A percentile compares a stretch with the other conserved stretches of the same genome.
These are phyloP conservation scores for Populus deltoides DNA, from an alignment of 345 rosid species.

Conservation along the genomic window DNA sequence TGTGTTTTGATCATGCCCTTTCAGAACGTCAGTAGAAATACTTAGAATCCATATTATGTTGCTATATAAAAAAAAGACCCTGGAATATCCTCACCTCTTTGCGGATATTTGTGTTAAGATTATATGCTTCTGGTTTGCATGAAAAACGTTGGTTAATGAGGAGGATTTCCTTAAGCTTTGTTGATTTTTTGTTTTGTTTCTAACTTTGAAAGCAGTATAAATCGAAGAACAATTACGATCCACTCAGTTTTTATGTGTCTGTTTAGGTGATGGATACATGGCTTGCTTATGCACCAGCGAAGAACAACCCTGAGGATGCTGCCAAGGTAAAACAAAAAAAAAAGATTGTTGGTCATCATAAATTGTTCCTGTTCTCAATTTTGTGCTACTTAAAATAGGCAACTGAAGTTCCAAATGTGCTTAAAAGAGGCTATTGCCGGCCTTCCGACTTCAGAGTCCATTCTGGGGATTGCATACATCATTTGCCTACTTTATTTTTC, in stretches of 20 bases:
- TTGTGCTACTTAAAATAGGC: background rate
- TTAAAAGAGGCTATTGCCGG: background rate
- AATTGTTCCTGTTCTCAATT: background rate
- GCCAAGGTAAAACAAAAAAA: slow-evolving; percentile 54
- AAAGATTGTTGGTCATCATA: background rate
- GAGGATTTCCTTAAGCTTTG: background rate
- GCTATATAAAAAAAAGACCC: background rate
- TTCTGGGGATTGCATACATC: background rate
- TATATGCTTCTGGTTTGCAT: background rate
- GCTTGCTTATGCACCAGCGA: slow-evolving; percentile 94
- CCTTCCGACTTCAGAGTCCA: background rate
- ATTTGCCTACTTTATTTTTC: background rate
- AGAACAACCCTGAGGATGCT: slow-evolving; percentile 93
- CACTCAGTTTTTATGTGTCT: background rate
- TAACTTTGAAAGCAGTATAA: too few species aligned
- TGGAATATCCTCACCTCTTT: background rate
- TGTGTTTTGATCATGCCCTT: background rate
- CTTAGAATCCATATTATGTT: background rate
- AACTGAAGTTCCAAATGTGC: background rate
- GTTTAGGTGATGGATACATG: slow-evolving; percentile 75
- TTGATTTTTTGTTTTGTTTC: background rate
- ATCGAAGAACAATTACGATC: background rate
- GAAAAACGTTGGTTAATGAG: background rate
- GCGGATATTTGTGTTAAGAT: background rate
- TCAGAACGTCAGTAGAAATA: background rate